phyloP scores from a whole-genome alignment of 129 eudicot genomes.

The Saussurea involucrata region DNA sequence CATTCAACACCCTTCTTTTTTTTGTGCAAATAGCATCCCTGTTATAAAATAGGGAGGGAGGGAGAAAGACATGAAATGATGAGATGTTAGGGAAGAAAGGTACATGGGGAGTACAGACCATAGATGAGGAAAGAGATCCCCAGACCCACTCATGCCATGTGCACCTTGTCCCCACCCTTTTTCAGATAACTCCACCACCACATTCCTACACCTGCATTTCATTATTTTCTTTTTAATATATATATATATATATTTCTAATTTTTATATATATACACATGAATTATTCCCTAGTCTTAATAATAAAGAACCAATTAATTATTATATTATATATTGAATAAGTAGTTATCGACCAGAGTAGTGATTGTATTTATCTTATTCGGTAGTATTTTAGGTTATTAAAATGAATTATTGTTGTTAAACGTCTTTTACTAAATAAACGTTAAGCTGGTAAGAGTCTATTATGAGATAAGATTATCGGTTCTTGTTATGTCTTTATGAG shows the following conservation, averaged over 20 bases:
- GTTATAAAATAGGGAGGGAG: too few species aligned
- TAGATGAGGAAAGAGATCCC: slow-evolving; percentile 30
- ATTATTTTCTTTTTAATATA: not conserved
- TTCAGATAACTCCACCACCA: slow-evolving; percentile 4
- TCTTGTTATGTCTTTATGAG: too few species aligned
- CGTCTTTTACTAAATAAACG: too few species aligned
- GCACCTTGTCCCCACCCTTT: slow-evolving; percentile 15
- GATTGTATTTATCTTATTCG: too few species aligned
- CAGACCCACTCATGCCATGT: slow-evolving; percentile 26
- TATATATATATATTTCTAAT: not conserved
- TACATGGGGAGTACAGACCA: slow-evolving; percentile 31
- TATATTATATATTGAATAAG: too few species aligned
- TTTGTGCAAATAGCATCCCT: too few species aligned
- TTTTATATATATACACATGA: not conserved
- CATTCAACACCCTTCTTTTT: too few species aligned
- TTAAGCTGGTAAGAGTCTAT: too few species aligned
- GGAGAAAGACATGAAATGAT: slow-evolving; percentile 18
- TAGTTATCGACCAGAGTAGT: too few species aligned
- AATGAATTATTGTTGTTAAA: too few species aligned
- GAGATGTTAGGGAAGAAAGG: slow-evolving; percentile 33
- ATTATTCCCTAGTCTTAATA: not conserved
- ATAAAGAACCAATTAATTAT: not conserved
- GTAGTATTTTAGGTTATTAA: not conserved
- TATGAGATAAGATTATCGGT: too few species aligned
- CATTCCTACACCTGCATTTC: not conserved